phyloP scores from a whole-genome alignment of 148 eudicot species.

The Camellia japonica region DNA sequence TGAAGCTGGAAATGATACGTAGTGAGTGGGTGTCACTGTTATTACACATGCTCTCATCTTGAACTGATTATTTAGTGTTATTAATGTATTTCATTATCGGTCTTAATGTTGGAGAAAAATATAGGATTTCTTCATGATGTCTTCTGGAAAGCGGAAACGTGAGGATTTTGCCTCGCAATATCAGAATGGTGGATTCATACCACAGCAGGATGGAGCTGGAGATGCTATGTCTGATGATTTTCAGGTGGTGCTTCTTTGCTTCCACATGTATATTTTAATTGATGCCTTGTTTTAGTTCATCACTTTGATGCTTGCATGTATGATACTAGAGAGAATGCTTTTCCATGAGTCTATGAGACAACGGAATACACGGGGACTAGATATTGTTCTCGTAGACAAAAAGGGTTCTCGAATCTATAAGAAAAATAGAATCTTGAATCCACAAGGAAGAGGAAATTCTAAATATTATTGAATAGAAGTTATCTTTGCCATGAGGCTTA shows the following conservation, averaged over 20 bases:
- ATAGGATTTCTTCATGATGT: conserved; percentile 69
- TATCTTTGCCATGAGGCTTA: too few relatives aligned
- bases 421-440: too few relatives aligned
- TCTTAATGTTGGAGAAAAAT: conserved; percentile 23
- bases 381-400: too few relatives aligned
- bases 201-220: conserved; percentile 90
- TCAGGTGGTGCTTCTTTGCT: conserved; percentile 43
- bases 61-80: background rate
- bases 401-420: too few relatives aligned
- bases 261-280: background rate
- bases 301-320: background rate
- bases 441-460: too few relatives aligned
- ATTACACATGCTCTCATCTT: background rate
- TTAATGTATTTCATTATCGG: background rate
- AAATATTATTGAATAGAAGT: too few relatives aligned
- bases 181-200: conserved; percentile 66
- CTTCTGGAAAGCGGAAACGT: conserved; percentile 80
- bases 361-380: too few relatives aligned
- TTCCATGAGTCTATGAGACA: background rate
- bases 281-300: background rate
- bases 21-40: background rate
- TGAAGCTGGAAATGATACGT: background rate
- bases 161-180: conserved; percentile 64
- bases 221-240: conserved; percentile 41
- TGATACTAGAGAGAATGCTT: background rate